Base-by-base conservation (phyloP, 306 rosid species). In the Medicago ruthenica region DNA sequence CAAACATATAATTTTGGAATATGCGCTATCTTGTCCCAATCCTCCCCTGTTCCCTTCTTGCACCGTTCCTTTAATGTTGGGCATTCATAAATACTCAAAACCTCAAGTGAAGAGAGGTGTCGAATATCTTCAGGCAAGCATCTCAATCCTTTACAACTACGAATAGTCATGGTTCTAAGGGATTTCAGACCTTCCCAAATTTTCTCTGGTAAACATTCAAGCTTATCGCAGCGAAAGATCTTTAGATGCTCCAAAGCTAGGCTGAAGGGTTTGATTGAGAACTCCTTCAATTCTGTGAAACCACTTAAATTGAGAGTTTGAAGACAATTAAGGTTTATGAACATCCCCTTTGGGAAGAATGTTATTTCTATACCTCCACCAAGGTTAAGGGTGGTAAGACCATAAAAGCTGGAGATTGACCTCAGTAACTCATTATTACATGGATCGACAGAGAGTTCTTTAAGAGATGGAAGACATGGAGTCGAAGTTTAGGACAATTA, bases 221-320 rank as follows among this genome's bases (percentile, higher is more conserved):
- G 58, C 11, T 34, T 39, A 7, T 17, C 0, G 0, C 24, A 53
- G 0, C 0, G 0, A 8, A 0, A 2, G 59, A 53, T 8, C 0
- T 3, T 0, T 4, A 1, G 34, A 60, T 10, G 0, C 34, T 59
- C 14, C 60, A 74, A 16, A 44, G 69, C 4, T 1, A 61, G 61
- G n/a, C 7, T 14, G 1, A 13, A 4, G 22, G 54, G 18, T 45
- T 75, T 62, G 18, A 20, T 1, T 8, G 79, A 65, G 5, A 75
- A 17, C 27, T 36, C 64, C 54, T 64, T 64, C 72, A 75, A 14
- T 6, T 50, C 50, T 1, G 16, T 5, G 16, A 75, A 51, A 34
- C 1, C 0, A 2, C 0, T 0, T 8, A 75, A 2, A 0, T 0
- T 0, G 5, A 64, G 10, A 47, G 1, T 0, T 63, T 36, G 27